phyloP scores from a whole-genome alignment of 805 yeast species.

The Myxozyma melibiosi region DNA sequence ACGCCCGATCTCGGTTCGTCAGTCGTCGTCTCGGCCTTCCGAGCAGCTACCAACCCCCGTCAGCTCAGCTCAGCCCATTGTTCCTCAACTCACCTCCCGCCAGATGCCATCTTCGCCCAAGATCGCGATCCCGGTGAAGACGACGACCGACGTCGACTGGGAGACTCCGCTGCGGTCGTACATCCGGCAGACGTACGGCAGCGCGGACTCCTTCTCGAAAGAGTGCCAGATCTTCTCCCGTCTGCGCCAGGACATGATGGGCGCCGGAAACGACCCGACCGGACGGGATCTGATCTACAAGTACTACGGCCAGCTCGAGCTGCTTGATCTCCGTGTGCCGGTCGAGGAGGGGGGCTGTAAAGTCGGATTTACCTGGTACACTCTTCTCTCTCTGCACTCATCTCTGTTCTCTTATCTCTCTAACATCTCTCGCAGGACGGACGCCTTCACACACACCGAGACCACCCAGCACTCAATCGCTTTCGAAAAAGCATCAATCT shows the following conservation, averaged over 20 bases:
- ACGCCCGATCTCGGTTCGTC: neutral
- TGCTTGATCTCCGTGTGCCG: slow-evolving; percentile 76
- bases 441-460: slow-evolving; percentile 58
- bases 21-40: no score
- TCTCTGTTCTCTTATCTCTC: neutral
- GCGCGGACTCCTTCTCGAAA: slow-evolving; percentile 56
- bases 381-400: no score
- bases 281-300: slow-evolving; percentile 61
- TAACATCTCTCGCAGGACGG: slow-evolving; percentile 40
- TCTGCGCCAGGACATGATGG: slow-evolving; percentile 60
- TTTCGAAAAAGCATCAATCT: slow-evolving; percentile 82
- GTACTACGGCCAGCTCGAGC: slow-evolving; percentile 81
- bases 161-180: slow-evolving; percentile 58
- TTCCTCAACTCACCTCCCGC: neutral
- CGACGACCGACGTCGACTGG: slow-evolving; percentile 69
- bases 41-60: no score
- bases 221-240: slow-evolving; percentile 59
- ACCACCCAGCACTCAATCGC: slow-evolving; percentile 77
- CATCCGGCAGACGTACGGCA: slow-evolving; percentile 64
- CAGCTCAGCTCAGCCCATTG: no score
- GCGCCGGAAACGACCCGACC: slow-evolving; percentile 48
- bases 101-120: slow-evolving; percentile 36
- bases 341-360: slow-evolving; percentile 56
- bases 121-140: slow-evolving; percentile 45
- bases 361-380: slow-evolving; percentile 69